phyloP scores from a whole-genome alignment of 306 rosid species.

The Sechiopsis laciniata region DNA sequence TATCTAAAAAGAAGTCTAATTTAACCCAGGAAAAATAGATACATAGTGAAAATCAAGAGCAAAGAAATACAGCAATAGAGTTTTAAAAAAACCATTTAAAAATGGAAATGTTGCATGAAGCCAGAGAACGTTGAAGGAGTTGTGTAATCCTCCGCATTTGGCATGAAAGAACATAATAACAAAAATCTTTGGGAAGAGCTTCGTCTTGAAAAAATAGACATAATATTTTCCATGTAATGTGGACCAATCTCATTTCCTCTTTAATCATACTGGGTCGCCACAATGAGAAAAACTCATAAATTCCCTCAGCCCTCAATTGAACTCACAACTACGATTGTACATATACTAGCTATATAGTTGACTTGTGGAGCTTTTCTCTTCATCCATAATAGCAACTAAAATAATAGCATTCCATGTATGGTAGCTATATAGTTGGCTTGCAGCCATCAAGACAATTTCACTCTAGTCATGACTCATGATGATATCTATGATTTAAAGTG shows the following conservation, averaged over 20 bases:
- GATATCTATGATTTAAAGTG: not conserved
- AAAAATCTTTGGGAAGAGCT: not conserved
- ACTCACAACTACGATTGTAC: not conserved
- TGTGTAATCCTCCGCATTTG: not conserved
- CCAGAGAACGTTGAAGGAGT: not conserved
- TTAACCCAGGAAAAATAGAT: not conserved
- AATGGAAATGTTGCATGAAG: not conserved
- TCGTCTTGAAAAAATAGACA: not conserved
- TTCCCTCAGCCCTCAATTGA: not conserved
- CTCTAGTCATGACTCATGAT: not conserved
- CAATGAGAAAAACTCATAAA: not conserved
- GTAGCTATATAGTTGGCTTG: not conserved
- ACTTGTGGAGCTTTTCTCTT: not conserved
- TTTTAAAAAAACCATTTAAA: not conserved
- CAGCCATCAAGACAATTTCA: conserved; percentile 3
- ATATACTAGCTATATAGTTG: not conserved
- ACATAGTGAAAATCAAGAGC: not conserved
- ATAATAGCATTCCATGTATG: not conserved
- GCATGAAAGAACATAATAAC: not conserved
- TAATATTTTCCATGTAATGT: not conserved
- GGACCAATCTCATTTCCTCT: not conserved
- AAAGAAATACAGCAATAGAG: not conserved
- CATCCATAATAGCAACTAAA: not conserved
- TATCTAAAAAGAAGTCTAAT: not conserved
- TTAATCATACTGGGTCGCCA: not conserved